A percentile compares a stretch with the other conserved stretches of the same genome.
phyloP scores from a whole-genome alignment of 495 filamentous ascomycete genomes.

The Podospora didyma region DNA sequence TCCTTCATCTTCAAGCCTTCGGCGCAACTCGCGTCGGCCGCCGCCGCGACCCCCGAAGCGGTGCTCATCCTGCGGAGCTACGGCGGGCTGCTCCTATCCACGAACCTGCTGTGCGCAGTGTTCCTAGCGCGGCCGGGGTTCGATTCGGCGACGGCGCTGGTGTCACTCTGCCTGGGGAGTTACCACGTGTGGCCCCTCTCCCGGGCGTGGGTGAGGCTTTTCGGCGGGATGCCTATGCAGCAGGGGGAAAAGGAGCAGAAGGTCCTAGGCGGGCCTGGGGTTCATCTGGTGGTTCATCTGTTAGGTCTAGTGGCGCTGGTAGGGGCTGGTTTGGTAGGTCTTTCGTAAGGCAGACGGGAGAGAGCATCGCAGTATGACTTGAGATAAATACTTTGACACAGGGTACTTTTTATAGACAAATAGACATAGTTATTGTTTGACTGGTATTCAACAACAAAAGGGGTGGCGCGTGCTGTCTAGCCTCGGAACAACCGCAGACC shows the following conservation, averaged over 20 bases:
- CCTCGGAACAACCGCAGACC: constrained; percentile 73
- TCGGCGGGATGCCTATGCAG: not conserved
- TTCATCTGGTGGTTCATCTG: constrained; percentile 28
- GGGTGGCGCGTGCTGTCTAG: constrained; percentile 14
- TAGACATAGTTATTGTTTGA: not conserved
- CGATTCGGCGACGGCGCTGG: constrained; percentile 12
- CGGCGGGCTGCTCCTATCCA: constrained; percentile 34
- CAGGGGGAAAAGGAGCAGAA: not conserved
- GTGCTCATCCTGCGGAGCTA: constrained; percentile 36
- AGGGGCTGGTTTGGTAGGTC: not conserved
- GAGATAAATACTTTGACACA: not conserved
- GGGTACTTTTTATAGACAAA: not conserved
- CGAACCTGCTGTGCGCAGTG: constrained; percentile 23
- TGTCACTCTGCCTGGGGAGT: constrained; percentile 28
- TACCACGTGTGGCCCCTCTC: constrained; percentile 40
- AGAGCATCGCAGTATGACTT: not conserved
- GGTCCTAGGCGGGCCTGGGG: constrained; percentile 25
- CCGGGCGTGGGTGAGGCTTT: constrained; percentile 26
- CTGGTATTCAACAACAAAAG: not conserved
- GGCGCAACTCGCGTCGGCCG: no score
- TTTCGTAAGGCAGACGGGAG: not conserved
- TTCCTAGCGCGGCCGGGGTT: constrained; percentile 18
- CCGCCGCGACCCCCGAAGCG: constrained; percentile 23
- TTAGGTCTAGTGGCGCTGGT: constrained; percentile 18
- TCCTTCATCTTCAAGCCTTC: constrained; percentile 14